These are phyloP conservation scores for Apiotrichum gamsii DNA, from an alignment of 1,284 basidiomycete genomes.

Conservation along the genomic window DNA sequence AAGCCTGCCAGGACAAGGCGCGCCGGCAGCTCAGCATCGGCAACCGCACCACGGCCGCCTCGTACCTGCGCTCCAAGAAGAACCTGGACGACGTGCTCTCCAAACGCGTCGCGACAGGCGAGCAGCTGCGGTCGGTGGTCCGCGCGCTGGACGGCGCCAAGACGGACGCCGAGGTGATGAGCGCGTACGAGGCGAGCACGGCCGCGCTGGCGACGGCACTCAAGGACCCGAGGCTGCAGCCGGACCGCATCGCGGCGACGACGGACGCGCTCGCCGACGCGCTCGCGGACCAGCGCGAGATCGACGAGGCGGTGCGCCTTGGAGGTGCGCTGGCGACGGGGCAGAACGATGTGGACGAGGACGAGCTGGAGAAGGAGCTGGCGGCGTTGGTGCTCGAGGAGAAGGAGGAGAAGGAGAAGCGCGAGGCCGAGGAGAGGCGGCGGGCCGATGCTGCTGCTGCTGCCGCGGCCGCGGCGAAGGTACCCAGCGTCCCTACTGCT, in stretches of 20 bases:
- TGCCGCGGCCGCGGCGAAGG: neutral
- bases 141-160: constrained; percentile 79
- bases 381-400: constrained; percentile 45
- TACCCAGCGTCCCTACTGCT: neutral
- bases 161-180: constrained; percentile 82
- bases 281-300: constrained; percentile 70
- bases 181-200: constrained; percentile 73
- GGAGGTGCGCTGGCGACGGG: constrained; percentile 57
- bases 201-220: constrained; percentile 68
- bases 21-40: constrained; percentile 60
- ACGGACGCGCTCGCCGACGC: constrained; percentile 80
- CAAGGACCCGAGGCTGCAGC: constrained; percentile 68
- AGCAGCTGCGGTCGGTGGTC: constrained; percentile 68
- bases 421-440: constrained; percentile 11
- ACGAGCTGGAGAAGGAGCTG: constrained; percentile 50
- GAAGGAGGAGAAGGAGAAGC: constrained; percentile 29
- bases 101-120: constrained; percentile 66
- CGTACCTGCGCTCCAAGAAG: constrained; percentile 71
- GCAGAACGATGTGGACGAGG: constrained; percentile 52
- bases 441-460: constrained; percentile 14
- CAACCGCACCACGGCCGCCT: constrained; percentile 65
- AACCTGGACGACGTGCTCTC: constrained; percentile 68
- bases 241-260: constrained; percentile 71
- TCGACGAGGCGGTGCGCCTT: constrained; percentile 68
- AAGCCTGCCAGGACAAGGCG: constrained; percentile 64